Conservation (phyloP, 176 grass and related monocot species). For the Oryza meyeriana region DNA sequence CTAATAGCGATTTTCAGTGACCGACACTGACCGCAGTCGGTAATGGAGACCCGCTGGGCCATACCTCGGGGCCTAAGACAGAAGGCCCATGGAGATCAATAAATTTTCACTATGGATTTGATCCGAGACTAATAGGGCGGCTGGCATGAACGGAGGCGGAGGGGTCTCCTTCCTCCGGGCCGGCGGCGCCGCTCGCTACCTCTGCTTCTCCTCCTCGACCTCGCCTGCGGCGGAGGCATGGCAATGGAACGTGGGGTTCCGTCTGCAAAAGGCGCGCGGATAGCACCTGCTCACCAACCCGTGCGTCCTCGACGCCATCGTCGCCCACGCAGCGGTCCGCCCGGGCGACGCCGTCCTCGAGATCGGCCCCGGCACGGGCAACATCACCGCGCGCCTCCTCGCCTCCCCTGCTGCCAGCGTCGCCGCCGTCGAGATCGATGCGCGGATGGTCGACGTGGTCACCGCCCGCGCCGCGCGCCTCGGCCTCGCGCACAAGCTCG, state of each 20-base stretch:
- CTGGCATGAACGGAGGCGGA: too few relatives aligned
- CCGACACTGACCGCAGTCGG: too few relatives aligned
- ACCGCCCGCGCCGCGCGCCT: slow-evolving; percentile 42
- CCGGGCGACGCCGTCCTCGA: slow-evolving; percentile 70
- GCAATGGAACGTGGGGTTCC: slow-evolving; percentile 48
- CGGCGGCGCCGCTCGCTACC: not conserved
- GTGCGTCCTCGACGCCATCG: slow-evolving; percentile 68
- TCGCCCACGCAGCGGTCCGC: slow-evolving; percentile 31
- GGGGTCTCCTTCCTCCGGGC: too few relatives aligned
- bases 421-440: slow-evolving; percentile 66
- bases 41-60: too few relatives aligned
- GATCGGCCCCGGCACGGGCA: slow-evolving; percentile 78
- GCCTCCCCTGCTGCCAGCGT: slow-evolving; percentile 36
- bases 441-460: slow-evolving; percentile 62
- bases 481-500: slow-evolving; percentile 46
- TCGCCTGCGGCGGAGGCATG: slow-evolving; percentile 37
- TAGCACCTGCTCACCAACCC: slow-evolving; percentile 79
- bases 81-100: too few relatives aligned
- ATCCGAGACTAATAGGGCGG: too few relatives aligned
- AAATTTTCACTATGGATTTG: too few relatives aligned
- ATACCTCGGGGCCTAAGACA: too few relatives aligned
- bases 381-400: slow-evolving; percentile 72
- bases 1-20: too few relatives aligned
- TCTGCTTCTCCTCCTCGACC: too few relatives aligned
- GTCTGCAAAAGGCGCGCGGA: slow-evolving; percentile 62